phyloP scores from a whole-genome alignment of 2,329 filamentous ascomycete species.

The Pyricularia grisea region DNA sequence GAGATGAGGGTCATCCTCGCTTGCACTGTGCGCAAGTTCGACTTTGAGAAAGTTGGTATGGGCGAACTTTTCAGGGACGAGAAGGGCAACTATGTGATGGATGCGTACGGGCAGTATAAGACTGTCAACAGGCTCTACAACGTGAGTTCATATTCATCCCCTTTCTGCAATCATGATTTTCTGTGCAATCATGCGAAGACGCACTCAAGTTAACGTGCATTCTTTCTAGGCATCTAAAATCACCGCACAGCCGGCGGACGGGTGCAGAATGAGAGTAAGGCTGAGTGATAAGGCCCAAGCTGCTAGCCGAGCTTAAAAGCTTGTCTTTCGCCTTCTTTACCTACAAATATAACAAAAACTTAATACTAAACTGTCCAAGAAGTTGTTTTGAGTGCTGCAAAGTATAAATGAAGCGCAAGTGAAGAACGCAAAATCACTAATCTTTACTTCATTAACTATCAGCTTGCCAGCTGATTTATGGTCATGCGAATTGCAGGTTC shows the following conservation, averaged over 20 bases:
- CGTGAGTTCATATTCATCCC: slow-evolving; percentile 11
- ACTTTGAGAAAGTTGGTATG: slow-evolving; percentile 21
- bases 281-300: slow-evolving; percentile 8
- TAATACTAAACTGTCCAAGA: background rate
- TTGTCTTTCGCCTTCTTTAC: background rate
- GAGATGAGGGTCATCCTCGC: slow-evolving; percentile 21
- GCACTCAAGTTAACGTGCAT: background rate
- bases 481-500: background rate
- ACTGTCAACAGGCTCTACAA: slow-evolving; percentile 17
- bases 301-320: background rate
- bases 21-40: slow-evolving; percentile 17
- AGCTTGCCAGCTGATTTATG: background rate
- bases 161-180: background rate
- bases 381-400: background rate
- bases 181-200: no score
- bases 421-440: background rate
- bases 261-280: slow-evolving; percentile 16
- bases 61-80: slow-evolving; percentile 17
- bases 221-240: slow-evolving; percentile 13
- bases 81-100: slow-evolving; percentile 10
- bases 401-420: background rate
- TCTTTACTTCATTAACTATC: background rate
- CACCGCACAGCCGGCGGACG: slow-evolving; percentile 18
- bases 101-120: slow-evolving; percentile 15
- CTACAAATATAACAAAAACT: background rate